These are phyloP conservation scores for Pseudoperonospora humuli DNA, from an alignment of 352 stramenopile species.

Conservation along the genomic window DNA sequence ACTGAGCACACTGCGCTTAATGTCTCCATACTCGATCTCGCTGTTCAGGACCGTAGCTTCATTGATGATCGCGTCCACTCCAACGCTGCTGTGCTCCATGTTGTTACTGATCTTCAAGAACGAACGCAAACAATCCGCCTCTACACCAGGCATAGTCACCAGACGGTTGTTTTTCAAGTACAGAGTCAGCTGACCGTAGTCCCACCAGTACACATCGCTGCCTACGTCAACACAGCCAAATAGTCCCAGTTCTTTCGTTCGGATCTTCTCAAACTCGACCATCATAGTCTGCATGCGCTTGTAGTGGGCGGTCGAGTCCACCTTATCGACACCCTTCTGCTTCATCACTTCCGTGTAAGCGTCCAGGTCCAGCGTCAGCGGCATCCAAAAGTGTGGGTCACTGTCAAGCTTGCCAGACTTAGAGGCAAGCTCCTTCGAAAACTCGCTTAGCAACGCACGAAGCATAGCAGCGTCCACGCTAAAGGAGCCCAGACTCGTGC, in stretches of 20 bases:
- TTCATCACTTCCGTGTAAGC: slow-evolving; percentile 93
- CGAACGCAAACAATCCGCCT: slow-evolving; percentile 67
- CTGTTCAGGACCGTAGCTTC: slow-evolving; percentile 75
- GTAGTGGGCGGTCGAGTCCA: slow-evolving; percentile 77
- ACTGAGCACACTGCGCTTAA: slow-evolving; percentile 83
- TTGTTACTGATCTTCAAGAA: slow-evolving; percentile 78
- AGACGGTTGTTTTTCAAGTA: slow-evolving; percentile 96
- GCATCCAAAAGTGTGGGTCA: slow-evolving; percentile 99
- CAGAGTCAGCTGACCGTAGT: slow-evolving; percentile 98
- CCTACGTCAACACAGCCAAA: slow-evolving; percentile 97
- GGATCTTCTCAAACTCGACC: slow-evolving; percentile 64
- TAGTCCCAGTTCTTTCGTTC: slow-evolving; percentile 67
- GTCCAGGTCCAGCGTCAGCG: slow-evolving; percentile 89
- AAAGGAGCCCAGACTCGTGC: slow-evolving; percentile 94
- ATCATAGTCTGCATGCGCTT: slow-evolving; percentile 91
- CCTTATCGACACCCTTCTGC: slow-evolving; percentile 86
- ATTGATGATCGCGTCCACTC: slow-evolving; percentile 44
- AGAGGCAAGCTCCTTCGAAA: slow-evolving; percentile 77
- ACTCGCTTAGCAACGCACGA: slow-evolving; percentile 88
- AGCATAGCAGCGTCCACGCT: slow-evolving; percentile 92
- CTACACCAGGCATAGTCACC: slow-evolving; percentile 82
- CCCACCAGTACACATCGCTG: slow-evolving; percentile 96
- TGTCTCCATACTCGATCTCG: slow-evolving; percentile 54
- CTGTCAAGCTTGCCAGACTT: slow-evolving; percentile 95
- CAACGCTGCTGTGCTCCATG: slow-evolving; percentile 71